These are phyloP conservation scores for Cyberlindnera samutprakarnensis DNA, from an alignment of 805 yeast genomes.

Conservation along the genomic window DNA sequence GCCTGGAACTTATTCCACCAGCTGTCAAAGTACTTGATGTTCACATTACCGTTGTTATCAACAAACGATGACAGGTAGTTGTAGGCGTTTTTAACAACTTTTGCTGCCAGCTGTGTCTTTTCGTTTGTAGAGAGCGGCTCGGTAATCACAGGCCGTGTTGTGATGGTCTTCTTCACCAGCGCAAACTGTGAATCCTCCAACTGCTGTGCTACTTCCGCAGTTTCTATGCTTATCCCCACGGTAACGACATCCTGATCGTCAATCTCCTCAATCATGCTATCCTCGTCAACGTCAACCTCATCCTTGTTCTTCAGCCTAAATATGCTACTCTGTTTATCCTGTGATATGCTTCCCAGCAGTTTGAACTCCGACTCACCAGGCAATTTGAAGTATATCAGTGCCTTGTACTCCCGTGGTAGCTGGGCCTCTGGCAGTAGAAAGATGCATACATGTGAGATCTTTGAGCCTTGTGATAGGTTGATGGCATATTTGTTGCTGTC, in stretches of 20 bases:
- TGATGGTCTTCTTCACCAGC: slow-evolving; percentile 1
- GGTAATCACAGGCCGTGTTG: too few relatives aligned
- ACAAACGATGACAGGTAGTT: slow-evolving; percentile 85
- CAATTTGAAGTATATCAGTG: slow-evolving; percentile 82
- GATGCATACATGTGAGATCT: slow-evolving; percentile 70
- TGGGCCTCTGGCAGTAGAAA: slow-evolving; percentile 80
- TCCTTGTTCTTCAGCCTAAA: slow-evolving; percentile 62
- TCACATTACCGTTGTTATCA: slow-evolving; percentile 72
- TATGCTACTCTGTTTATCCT: slow-evolving; percentile 82
- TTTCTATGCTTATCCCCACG: slow-evolving; percentile 90
- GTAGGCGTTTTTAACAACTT: slow-evolving; percentile 87
- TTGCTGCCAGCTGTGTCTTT: slow-evolving; percentile 67
- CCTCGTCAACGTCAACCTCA: slow-evolving; percentile 31
- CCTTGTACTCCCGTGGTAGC: slow-evolving; percentile 64
- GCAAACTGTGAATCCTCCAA: slow-evolving; percentile 24
- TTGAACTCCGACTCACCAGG: slow-evolving; percentile 42
- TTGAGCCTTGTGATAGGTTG: slow-evolving; percentile 52
- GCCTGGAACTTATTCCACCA: slow-evolving; percentile 94
- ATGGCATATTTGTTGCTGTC: slow-evolving; percentile 63
- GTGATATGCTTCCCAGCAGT: slow-evolving; percentile 55
- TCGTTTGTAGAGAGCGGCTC: too few relatives aligned
- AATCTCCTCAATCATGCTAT: slow-evolving; percentile 49
- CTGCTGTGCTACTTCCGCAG: slow-evolving; percentile 58
- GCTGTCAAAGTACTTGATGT: slow-evolving; percentile 78
- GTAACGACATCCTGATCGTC: slow-evolving; percentile 27